phyloP scores from a whole-genome alignment of 768 basidiomycete species.

The Mrakia frigida region DNA sequence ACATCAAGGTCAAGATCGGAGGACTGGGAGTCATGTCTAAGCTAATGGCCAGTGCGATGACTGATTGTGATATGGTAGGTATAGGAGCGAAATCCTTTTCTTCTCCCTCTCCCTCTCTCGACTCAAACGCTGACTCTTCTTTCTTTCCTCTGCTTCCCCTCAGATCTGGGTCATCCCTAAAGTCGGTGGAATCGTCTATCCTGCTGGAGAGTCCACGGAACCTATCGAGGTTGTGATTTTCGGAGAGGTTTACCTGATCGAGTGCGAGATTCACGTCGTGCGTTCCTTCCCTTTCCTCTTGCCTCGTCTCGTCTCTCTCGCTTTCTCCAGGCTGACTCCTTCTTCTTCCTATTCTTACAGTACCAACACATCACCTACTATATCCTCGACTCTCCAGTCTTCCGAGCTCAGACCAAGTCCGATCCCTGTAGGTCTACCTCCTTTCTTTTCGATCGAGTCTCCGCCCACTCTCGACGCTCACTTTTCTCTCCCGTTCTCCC shows the following conservation, averaged over 20 bases:
- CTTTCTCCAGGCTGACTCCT: conserved; percentile 53
- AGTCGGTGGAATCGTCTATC: conserved; percentile 90
- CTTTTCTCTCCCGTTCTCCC: no score
- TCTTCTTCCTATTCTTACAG: background rate
- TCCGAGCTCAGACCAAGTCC: conserved; percentile 94
- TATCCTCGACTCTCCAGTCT: conserved; percentile 88
- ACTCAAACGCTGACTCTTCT: background rate
- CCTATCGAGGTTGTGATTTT: conserved; percentile 96
- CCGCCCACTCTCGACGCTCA: no score
- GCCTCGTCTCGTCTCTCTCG: background rate
- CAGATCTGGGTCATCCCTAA: conserved; percentile 83
- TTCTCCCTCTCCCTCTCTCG: background rate
- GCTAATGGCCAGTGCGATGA: conserved; percentile 71
- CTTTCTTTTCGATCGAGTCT: no score
- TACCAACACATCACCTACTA: conserved; percentile 78
- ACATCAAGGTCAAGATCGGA: conserved; percentile 75
- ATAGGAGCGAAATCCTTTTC: background rate
- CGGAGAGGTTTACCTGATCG: conserved; percentile 89
- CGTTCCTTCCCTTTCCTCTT: conserved; percentile 45
- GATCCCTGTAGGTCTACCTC: conserved; percentile 58
- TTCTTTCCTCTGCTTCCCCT: background rate
- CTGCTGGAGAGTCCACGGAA: conserved; percentile 80
- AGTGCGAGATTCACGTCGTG: conserved; percentile 74
- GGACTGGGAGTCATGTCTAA: conserved; percentile 96
- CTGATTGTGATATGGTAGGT: conserved; percentile 2